These are phyloP conservation scores for Digitaria exilis DNA, from an alignment of 202 grass and related monocot genomes.

Conservation along the genomic window DNA sequence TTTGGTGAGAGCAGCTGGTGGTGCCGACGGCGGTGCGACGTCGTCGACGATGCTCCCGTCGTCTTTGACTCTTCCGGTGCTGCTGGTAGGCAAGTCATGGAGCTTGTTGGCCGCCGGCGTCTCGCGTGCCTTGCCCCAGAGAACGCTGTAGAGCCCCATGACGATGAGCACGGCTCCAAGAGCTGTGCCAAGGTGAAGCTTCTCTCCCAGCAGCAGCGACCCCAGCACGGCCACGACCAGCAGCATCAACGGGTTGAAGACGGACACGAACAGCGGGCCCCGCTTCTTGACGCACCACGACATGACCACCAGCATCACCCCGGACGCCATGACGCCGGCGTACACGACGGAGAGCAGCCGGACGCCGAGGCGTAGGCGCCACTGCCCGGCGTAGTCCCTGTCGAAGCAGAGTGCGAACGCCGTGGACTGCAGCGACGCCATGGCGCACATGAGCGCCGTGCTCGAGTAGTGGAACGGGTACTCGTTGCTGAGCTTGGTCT, in stretches of 20 bases:
- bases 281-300: slow-evolving; percentile 81
- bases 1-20: too few species aligned
- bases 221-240: slow-evolving; percentile 73
- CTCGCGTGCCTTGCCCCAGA: too few species aligned
- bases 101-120: too few species aligned
- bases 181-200: slow-evolving; percentile 68
- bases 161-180: slow-evolving; percentile 40
- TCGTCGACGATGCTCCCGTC: too few species aligned
- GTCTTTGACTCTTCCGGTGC: too few species aligned
- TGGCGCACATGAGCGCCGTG: slow-evolving; percentile 76
- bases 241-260: slow-evolving; percentile 85
- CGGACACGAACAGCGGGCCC: slow-evolving; percentile 76
- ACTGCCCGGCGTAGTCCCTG: slow-evolving; percentile 39
- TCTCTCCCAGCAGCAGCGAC: slow-evolving; percentile 76
- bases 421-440: slow-evolving; percentile 58
- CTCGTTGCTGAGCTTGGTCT: slow-evolving; percentile 56
- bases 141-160: too few species aligned
- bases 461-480: slow-evolving; percentile 78
- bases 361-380: slow-evolving; percentile 51
- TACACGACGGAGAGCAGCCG: slow-evolving; percentile 60
- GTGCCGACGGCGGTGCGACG: too few species aligned
- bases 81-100: too few species aligned
- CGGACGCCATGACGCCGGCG: slow-evolving; percentile 60
- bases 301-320: slow-evolving; percentile 63
- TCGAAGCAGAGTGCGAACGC: slow-evolving; percentile 58